phyloP scores from a whole-genome alignment of 2,329 filamentous ascomycete species.

The Ceratocystis diversiconidia region DNA sequence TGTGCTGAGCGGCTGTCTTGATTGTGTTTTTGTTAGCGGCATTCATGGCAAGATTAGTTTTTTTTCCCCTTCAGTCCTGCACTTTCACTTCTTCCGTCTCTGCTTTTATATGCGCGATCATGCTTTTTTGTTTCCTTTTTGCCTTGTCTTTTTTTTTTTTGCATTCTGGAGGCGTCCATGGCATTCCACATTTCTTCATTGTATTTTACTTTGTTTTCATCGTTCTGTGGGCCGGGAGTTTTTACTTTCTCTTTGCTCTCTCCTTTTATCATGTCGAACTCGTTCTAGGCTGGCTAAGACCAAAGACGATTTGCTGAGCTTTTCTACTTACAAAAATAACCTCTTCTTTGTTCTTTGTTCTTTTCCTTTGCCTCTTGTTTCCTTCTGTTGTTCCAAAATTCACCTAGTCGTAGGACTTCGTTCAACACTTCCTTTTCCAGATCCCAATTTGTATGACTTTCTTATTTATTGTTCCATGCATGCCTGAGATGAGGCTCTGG shows the following conservation, averaged over 20 bases:
- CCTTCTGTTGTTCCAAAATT: neutral
- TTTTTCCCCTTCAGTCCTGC: conserved; percentile 20
- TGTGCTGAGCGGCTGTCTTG: conserved; percentile 1
- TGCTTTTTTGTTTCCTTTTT: conserved; percentile 10
- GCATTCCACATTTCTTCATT: conserved; percentile 2
- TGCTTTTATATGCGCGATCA: conserved; percentile 1
- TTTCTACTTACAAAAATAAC: neutral
- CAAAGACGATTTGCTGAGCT: neutral
- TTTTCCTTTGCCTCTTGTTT: neutral
- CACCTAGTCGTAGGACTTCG: neutral
- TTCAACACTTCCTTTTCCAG: neutral
- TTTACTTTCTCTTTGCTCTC: neutral
- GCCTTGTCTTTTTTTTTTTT: neutral
- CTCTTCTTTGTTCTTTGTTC: conserved; percentile 1
- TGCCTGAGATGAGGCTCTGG: neutral
- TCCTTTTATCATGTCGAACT: conserved; percentile 18
- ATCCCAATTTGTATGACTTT: neutral
- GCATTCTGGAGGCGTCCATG: neutral
- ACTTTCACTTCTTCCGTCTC: neutral
- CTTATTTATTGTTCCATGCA: neutral
- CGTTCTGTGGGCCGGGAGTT: neutral
- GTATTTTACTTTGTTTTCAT: conserved; percentile 6
- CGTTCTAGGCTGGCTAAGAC: neutral
- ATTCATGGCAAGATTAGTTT: conserved; percentile 7
- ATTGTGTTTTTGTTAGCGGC: conserved; percentile 8